Conservation (phyloP, 805 yeast genomes). For the Saccharomycopsis sp. region DNA sequence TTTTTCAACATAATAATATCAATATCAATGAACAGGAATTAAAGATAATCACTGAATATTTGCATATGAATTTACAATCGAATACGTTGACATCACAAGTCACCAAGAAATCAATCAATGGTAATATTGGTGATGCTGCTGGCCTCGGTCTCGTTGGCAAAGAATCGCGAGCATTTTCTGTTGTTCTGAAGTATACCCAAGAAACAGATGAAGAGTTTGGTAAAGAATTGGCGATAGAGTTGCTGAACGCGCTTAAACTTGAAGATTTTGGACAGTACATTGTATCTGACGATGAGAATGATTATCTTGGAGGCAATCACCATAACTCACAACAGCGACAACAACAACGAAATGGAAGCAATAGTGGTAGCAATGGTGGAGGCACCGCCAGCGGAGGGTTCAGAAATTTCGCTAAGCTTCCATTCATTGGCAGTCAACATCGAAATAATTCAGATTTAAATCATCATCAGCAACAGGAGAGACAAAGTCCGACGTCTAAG, state of each 20-base stretch:
- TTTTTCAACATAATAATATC: constrained; percentile 12
- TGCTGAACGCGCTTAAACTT: neutral
- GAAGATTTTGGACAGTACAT: constrained; percentile 7
- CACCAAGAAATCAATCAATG: neutral
- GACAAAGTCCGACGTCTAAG: neutral
- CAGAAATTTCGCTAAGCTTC: constrained; percentile 2
- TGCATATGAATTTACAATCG: neutral
- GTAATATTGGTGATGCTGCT: neutral
- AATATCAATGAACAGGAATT: constrained; percentile 14
- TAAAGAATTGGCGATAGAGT: constrained; percentile 1
- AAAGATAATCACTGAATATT: constrained; percentile 12
- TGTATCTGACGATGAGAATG: constrained; percentile 16
- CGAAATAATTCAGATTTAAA: too few relatives aligned
- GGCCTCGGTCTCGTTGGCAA: neutral
- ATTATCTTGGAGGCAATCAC: constrained; percentile 1
- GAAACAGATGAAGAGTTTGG: constrained; percentile 2
- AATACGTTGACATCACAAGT: neutral
- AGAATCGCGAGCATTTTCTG: constrained; percentile 3
- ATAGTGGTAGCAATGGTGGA: neutral
- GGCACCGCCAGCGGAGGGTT: neutral
- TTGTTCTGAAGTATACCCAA: neutral
- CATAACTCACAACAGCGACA: too few relatives aligned
- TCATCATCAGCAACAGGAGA: too few relatives aligned
- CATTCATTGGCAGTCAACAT: neutral
- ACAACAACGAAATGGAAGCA: too few relatives aligned